Evolutionary conservation across 2,329 filamentous ascomycete species (phyloP), one percentile per base, ranked within the genome.

Genomic region (Fusarium marasasianum): DNA sequence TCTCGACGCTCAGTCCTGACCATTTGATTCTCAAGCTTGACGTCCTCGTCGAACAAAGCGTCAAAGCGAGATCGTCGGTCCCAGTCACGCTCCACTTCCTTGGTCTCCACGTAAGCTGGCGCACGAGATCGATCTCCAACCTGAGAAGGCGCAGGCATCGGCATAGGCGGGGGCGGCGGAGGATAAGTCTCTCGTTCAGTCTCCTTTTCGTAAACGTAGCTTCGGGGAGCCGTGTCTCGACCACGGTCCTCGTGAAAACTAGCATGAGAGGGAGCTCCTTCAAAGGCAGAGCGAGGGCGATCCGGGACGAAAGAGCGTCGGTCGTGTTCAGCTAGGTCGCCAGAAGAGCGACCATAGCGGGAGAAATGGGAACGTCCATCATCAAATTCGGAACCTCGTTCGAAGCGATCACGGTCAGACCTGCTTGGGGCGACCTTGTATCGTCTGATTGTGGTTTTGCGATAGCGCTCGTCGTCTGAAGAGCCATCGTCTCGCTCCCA

Each of bases 21-120:
- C 41, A 70, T 83, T 59, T 87, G 87, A 75, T 87, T 87, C 76
- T 91, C 88, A 70, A 90, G 81, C 53, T 71, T 86, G 41, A 90
- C 75, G 31, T 91, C 88, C 58, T 86, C 86, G 33, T 87, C 86
- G 41, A 85, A 84, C 80, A 83, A 81, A 41, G 86, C 50, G 77
- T 82, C 83, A 37, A 83, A 82, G 37, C 79, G 80, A 38, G 82
- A 82, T 53, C 81, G 83, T 40, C 83, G 82, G 9, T 87, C 84
- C 81, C 86, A 86, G 53, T 88, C 86, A 64, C 84, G 80, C 61
- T 84, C 83, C 31, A 80, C 78, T 48, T 83, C 69, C 43, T 78
- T 77, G 47, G 71, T 69, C 50, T 85, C 84, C 69, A 51, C 68
- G 29, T 82, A 84, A 37, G 83, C 80, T 29, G 82, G 74, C 26